These are phyloP conservation scores for Dipteronia dyeriana DNA, from an alignment of 345 rosid species.

Conservation along the genomic window DNA sequence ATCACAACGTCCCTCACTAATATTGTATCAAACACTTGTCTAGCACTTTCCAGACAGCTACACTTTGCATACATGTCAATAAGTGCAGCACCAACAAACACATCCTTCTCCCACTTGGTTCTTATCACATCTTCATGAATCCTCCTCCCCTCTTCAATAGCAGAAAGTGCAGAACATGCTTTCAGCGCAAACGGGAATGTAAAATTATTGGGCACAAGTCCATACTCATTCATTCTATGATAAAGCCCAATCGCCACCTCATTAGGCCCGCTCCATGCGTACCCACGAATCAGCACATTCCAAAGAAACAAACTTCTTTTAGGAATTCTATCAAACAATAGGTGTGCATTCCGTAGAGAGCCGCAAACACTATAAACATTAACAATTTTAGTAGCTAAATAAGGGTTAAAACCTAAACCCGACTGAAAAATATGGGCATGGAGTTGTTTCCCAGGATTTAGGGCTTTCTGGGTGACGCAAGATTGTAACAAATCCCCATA, in stretches of 20 bases:
- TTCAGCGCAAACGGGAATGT: slow-evolving; percentile 43
- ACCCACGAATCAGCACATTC: slow-evolving; percentile 41
- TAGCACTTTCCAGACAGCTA: slow-evolving; percentile 32
- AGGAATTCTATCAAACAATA: slow-evolving; percentile 41
- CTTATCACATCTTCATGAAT: slow-evolving; percentile 33
- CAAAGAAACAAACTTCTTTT: slow-evolving; percentile 33
- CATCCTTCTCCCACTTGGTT: slow-evolving; percentile 33
- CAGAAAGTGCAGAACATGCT: slow-evolving; percentile 35
- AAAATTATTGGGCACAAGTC: slow-evolving; percentile 33
- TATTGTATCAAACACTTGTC: slow-evolving; percentile 30
- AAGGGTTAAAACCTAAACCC: slow-evolving; percentile 25
- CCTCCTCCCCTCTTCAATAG: slow-evolving; percentile 34
- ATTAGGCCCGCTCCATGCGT: slow-evolving; percentile 41
- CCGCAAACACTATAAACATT: slow-evolving; percentile 31
- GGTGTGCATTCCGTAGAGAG: slow-evolving; percentile 27
- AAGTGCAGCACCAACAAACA: slow-evolving; percentile 39
- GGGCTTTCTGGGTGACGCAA: slow-evolving; percentile 30
- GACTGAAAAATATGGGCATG: slow-evolving; percentile 32
- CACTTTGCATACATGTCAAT: slow-evolving; percentile 44
- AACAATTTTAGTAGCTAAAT: slow-evolving; percentile 34
- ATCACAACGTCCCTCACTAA: slow-evolving; percentile 32
- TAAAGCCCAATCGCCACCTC: slow-evolving; percentile 32
- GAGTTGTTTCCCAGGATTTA: slow-evolving; percentile 34
- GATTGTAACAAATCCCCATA: slow-evolving; percentile 22
- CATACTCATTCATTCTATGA: slow-evolving; percentile 24